Base-by-base conservation (phyloP, 2,329 filamentous ascomycete genomes). In the Trichoderma asperellum region DNA sequence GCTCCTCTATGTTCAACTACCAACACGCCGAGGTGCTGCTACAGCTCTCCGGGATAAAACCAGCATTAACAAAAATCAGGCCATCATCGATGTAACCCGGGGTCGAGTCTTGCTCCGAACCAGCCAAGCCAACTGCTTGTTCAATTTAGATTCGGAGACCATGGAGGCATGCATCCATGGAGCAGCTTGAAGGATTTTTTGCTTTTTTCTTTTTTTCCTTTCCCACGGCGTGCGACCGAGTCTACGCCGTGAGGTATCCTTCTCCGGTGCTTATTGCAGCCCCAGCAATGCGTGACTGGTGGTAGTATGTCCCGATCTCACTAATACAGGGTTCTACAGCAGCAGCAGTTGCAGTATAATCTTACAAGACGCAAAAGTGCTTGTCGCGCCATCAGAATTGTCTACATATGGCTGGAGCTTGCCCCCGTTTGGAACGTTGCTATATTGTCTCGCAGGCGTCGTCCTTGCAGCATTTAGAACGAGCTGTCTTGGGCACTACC, bases 281-380 rank as follows among this genome's bases (percentile, higher is more conserved):
- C 24, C 24, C 24, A 3, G 24, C 24, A 40, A 6, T 63, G 24
- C 60, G n/a, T 24, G 47, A 27, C 21, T 32, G 16, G 32, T 53
- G 24, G 62, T 57, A 34, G 24, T 57, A 47, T 57, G 57, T 34
- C 10, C 55, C 24, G 24, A 52, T 65, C 47, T 63, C 40, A 57
- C 62, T n/a, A 43, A 43, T 43, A 43, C 40, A 43, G 18, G 40
- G 40, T 43, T 43, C 40, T 43, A n/a, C 18, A 43, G 16, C 18
- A 43, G 37, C 35, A 18, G 37, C 18, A 43, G 37, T 5, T 40
- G 37, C 62, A 65, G 40, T 34, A 57, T 37, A 47, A 47, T 57
- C 52, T 65, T 53, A 53, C 60, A 32, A 29, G 32, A 53, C 5
- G 32, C 47, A 63, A 37, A 63, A 63, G 60, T 53, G 47, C 60